Conservation (phyloP, 1,139 yeast species). For the Hyphopichia buzzinii region DNA sequence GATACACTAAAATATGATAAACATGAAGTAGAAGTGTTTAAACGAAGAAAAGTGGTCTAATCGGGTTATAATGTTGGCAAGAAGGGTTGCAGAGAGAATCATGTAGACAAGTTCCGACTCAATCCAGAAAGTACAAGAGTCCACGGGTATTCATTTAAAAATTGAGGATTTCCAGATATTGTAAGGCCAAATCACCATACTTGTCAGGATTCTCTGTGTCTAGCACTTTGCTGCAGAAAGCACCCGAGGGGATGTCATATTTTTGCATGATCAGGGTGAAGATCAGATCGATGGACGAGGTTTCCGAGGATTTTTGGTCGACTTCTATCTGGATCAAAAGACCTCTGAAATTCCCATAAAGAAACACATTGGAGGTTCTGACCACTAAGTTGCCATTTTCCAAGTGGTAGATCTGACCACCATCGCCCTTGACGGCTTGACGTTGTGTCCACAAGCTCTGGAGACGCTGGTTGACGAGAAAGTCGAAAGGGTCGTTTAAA, state of each 20-base stretch:
- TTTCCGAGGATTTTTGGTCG: slow-evolving; percentile 16
- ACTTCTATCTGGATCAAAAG: slow-evolving; percentile 58
- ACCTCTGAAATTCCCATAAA: slow-evolving; percentile 75
- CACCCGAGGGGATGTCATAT: slow-evolving; percentile 43
- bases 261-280: slow-evolving; percentile 31
- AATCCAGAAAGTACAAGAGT: no score
- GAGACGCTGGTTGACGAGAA: slow-evolving; percentile 51
- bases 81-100: no score
- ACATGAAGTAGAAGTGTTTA: no score
- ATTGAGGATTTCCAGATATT: slow-evolving; percentile 45
- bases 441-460: slow-evolving; percentile 71
- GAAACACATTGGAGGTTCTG: slow-evolving; percentile 68
- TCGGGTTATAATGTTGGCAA: no score
- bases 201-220: slow-evolving; percentile 26
- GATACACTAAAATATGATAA: no score
- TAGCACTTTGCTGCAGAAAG: slow-evolving; percentile 33
- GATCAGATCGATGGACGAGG: slow-evolving; percentile 13
- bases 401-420: slow-evolving; percentile 60
- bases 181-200: slow-evolving; percentile 46
- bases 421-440: slow-evolving; percentile 77
- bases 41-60: no score
- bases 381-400: slow-evolving; percentile 46
- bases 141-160: slow-evolving; percentile 21
- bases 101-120: no score
- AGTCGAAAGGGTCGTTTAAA: slow-evolving; percentile 49